Base-by-base conservation (phyloP, 805 yeast species). In the Lipomyces yamanashiensis region DNA sequence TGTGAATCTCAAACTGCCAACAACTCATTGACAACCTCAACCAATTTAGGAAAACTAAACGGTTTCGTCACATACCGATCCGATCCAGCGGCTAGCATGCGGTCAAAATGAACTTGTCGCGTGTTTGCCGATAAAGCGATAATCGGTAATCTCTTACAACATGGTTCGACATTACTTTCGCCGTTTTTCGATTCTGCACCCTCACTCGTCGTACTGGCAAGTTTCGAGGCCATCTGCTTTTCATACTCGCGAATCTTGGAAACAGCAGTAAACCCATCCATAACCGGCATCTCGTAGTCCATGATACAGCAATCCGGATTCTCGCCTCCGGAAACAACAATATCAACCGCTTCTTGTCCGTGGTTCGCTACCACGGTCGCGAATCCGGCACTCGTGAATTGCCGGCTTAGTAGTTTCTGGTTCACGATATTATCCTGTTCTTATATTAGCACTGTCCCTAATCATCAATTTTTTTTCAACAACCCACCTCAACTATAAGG, bases 351-450 rank as follows among this genome's bases (percentile, higher is more conserved):
- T 67, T 92, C 97, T 43, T 85, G 85, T 19, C 99, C 99, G 75
- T 95, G 96, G 67, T 89, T 86, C 0, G 97, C 98, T 72, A 93
- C 84, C 47, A 93, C 81, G 66, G 87, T 84, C 1, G 75, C 77
- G 64, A 89, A 83, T 0, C 97, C 97, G 76, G 93, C 98, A 23
- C 92, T 78, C 58, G 82, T 84, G 63, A 95, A 79, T 97, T 95
- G 92, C 61, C 98, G 79, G 71, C 84, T 86, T 72, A 92, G 90
- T 15, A 95, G 98, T 76, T 92, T 96, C 74, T 93, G 98, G 73
- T 95, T 95, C 8, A 95, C 97, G 69, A 83, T 78, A 72, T 95
- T 95, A 72, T 95, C 99, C 74, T 95, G 45, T n/a, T 19, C 10
- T n/a, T 7, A 21, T 19, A 12, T 23, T 47, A 40, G 15, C 10